phyloP scores from a whole-genome alignment of 2,329 filamentous ascomycete species.

The Aspergillus clavatus region DNA sequence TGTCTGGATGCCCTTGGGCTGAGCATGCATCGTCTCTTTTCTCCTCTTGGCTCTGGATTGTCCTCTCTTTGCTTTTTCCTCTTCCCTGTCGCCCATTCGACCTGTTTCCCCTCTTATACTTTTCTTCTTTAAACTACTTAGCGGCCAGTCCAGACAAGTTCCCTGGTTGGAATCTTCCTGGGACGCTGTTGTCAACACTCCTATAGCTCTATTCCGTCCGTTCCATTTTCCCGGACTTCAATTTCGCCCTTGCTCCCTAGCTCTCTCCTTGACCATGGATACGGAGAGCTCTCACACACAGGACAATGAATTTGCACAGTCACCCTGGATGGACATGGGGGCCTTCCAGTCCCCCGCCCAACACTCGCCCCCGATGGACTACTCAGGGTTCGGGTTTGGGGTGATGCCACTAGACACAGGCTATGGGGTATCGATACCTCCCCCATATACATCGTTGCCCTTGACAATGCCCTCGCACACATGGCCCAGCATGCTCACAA shows the following conservation, averaged over 20 bases:
- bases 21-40: conserved; percentile 49
- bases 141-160: conserved; percentile 4
- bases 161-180: conserved; percentile 15
- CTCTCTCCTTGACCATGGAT: conserved; percentile 36
- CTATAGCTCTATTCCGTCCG: background rate
- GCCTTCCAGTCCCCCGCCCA: conserved; percentile 50
- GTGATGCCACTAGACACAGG: conserved; percentile 56
- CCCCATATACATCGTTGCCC: conserved; percentile 57
- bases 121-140: conserved; percentile 6
- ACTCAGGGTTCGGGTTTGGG: conserved; percentile 59
- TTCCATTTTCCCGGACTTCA: background rate
- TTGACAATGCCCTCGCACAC: conserved; percentile 64
- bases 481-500: conserved; percentile 80
- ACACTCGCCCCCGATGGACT: conserved; percentile 67
- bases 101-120: conserved; percentile 6
- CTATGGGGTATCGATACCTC: conserved; percentile 53
- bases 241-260: conserved; percentile 1
- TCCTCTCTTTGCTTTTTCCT: conserved; percentile 14
- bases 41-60: conserved; percentile 41
- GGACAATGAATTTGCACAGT: conserved; percentile 41
- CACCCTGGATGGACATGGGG: conserved; percentile 45
- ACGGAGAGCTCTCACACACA: conserved; percentile 42
- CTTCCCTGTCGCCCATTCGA: conserved; percentile 6
- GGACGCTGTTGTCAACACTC: background rate
- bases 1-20: conserved; percentile 23